These are phyloP conservation scores for Xylariaceae sp. DNA, from an alignment of 2,329 filamentous ascomycete genomes.

Conservation along the genomic window DNA sequence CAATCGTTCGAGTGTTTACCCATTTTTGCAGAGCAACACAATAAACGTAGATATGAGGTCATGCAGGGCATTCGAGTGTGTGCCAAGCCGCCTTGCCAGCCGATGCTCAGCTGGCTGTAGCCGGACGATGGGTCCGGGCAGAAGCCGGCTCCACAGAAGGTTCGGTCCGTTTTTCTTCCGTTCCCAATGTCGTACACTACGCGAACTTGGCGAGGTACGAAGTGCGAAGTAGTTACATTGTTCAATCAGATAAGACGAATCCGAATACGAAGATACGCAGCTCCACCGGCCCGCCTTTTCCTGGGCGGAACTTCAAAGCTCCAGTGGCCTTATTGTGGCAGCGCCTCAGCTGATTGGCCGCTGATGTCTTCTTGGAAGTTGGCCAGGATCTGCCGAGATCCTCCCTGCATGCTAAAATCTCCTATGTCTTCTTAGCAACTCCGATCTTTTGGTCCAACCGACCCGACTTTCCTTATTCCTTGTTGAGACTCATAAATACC, in stretches of 20 bases:
- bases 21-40: too few species aligned
- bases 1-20: not conserved
- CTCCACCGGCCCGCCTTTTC: constrained; percentile 6
- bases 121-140: not conserved
- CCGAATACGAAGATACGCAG: constrained; percentile 21
- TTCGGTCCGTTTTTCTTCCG: too few species aligned
- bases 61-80: not conserved
- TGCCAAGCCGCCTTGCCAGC: not conserved
- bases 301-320: constrained; percentile 25
- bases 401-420: constrained; percentile 19
- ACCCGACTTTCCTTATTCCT: constrained; percentile 1
- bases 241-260: constrained; percentile 11
- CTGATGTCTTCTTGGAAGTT: not conserved
- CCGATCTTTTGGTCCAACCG: not conserved
- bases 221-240: not conserved
- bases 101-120: not conserved
- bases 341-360: constrained; percentile 29
- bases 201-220: too few species aligned
- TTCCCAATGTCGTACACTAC: too few species aligned
- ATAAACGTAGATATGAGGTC: not conserved
- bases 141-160: too few species aligned
- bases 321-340: constrained; percentile 33
- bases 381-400: not conserved
- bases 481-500: constrained; percentile 9
- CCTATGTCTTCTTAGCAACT: constrained; percentile 27